Percentiles rank a stretch among this genome's conserved stretches.
Conservation (phyloP, 1,284 basidiomycete species). For the Athelia sp. region DNA sequence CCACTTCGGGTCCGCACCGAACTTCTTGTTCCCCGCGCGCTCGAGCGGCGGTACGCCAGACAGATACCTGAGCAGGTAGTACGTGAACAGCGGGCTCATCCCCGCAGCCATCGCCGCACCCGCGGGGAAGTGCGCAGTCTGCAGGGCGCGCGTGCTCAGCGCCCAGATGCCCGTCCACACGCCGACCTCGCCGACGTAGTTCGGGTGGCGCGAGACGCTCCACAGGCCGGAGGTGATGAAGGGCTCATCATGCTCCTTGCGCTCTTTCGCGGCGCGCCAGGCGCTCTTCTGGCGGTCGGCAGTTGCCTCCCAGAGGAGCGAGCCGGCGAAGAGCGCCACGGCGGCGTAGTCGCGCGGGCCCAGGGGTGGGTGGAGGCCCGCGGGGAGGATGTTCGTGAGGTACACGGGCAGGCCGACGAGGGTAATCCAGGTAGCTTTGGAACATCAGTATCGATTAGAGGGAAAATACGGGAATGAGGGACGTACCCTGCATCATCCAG, state of each 20-base stretch:
- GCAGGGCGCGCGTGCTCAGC: slow-evolving; percentile 47
- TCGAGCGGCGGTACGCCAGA: slow-evolving; percentile 73
- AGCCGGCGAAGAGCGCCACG: slow-evolving; percentile 52
- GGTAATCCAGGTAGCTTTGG: slow-evolving; percentile 71
- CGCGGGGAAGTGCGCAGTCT: slow-evolving; percentile 38
- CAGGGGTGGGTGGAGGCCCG: slow-evolving; percentile 51
- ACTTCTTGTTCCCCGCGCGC: slow-evolving; percentile 60
- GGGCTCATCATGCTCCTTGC: slow-evolving; percentile 67
- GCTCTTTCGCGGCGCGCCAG: slow-evolving; percentile 63
- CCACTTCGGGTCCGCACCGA: slow-evolving; percentile 60
- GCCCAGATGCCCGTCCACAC: slow-evolving; percentile 72
- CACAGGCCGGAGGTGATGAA: slow-evolving; percentile 74
- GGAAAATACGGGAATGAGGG: not conserved
- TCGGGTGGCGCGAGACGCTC: slow-evolving; percentile 71
- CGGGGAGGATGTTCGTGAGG: slow-evolving; percentile 60
- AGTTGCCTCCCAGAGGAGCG: slow-evolving; percentile 57
- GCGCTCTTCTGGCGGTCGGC: slow-evolving; percentile 69
- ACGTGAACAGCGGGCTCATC: slow-evolving; percentile 64
- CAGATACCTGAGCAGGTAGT: slow-evolving; percentile 48
- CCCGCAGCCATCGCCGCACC: slow-evolving; percentile 44
- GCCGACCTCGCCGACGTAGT: slow-evolving; percentile 76
- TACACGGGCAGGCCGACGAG: slow-evolving; percentile 68
- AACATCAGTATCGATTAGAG: no score
- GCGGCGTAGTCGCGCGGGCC: slow-evolving; percentile 54
- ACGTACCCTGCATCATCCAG: slow-evolving; percentile 67